phyloP scores from a whole-genome alignment of 2,329 filamentous ascomycete genomes.

The Colletotrichum gigasporum region DNA sequence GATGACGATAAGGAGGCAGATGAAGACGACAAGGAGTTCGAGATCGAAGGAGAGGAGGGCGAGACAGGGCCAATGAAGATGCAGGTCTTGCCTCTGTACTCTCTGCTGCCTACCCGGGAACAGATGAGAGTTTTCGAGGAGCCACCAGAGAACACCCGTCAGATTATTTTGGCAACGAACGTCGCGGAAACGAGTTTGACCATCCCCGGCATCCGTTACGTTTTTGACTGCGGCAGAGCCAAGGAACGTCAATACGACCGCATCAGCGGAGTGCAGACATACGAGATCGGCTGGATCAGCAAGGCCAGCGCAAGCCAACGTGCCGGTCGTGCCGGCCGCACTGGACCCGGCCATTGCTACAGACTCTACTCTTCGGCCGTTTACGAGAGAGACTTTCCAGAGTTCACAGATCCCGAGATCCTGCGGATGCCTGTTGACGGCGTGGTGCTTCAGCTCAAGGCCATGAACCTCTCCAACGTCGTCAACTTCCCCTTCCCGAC shows the following conservation, averaged over 20 bases:
- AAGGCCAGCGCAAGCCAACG: conserved; percentile 95
- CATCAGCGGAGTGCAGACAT: conserved; percentile 92
- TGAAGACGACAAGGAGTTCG: conserved; percentile 72
- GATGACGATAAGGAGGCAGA: conserved; percentile 63
- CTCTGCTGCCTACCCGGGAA: conserved; percentile 87
- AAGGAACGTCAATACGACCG: conserved; percentile 93
- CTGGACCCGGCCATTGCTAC: conserved; percentile 95
- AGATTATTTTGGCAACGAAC: conserved; percentile 93
- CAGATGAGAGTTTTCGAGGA: conserved; percentile 91
- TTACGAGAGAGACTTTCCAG: conserved; percentile 86
- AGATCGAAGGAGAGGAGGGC: conserved; percentile 73
- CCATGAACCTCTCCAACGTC: conserved; percentile 90
- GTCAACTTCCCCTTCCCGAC: conserved; percentile 97
- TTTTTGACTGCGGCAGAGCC: conserved; percentile 91
- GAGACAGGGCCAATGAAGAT: conserved; percentile 70
- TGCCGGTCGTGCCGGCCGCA: conserved; percentile 92
- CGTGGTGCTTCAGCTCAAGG: conserved; percentile 91
- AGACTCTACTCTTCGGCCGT: conserved; percentile 93
- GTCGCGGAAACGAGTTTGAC: conserved; percentile 97
- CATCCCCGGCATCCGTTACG: conserved; percentile 93
- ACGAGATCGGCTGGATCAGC: conserved; percentile 95
- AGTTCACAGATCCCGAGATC: conserved; percentile 90
- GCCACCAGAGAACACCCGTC: conserved; percentile 81
- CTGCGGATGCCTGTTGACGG: conserved; percentile 91
- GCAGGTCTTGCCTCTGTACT: conserved; percentile 93